Evolutionary conservation across 2,329 filamentous ascomycete species (phyloP), one percentile per base, ranked within the genome.

Genomic region (Exutisphaerella laricina): DNA sequence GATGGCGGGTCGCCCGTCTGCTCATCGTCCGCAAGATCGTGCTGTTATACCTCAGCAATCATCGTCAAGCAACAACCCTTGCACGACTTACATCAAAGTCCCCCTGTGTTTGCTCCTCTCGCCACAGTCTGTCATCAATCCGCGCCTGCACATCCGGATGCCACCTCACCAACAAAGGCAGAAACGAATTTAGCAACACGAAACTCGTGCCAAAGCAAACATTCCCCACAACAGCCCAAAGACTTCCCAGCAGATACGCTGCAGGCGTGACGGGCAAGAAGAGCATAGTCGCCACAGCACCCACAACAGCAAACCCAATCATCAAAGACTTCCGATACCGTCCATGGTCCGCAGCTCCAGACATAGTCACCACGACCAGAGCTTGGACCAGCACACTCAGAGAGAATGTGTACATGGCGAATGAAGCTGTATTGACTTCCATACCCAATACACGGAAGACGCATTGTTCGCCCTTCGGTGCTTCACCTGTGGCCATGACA

Each of bases 371-470:
- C 31, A 98, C 94, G 21, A 97, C 70, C 20, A 97, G 67, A 1
- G 89, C 85, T 64, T 98, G 92, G 8, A 96, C 66, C 14, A 96
- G 66, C 1, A 98, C 92, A 62, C 87, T 94, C 58, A 94, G 72
- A 45, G 88, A 94, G 66, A 98, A 98, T 2, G 88, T 96, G 68
- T 97, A 97, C 88, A 97, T 94, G 62, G 88, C 90, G 65, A 97
- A 96, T 65, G 86, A 94, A 25, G 90, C 89, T 1, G 90, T 96
- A 66, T 97, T 97, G 68, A 98, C 83, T 58, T 94, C 83, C 46
- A 85, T 65, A 4, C 90, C 90, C 17, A 94, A 70, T 4, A 97
- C 72, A 51, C 83, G 79, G 46, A 97, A 80, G 46, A 97, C 72
- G 61, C 92, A 98, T 62, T 94, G 87, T 4, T 51, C 36, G 73